Conservation (phyloP, 2,329 filamentous ascomycete genomes). For the Neonectria hederae region DNA sequence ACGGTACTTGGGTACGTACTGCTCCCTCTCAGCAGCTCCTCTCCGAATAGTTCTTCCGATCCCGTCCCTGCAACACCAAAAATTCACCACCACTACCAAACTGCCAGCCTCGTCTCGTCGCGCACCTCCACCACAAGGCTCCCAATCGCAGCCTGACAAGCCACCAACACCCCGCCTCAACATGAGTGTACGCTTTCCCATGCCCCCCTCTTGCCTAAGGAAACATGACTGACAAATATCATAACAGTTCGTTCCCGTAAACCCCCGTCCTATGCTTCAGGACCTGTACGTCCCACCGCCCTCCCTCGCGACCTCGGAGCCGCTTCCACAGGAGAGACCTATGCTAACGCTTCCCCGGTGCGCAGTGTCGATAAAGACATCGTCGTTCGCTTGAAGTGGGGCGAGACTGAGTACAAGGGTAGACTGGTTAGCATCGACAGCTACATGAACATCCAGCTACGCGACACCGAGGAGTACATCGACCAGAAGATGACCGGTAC, state of each 20-base stretch:
- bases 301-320: background rate
- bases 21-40: background rate
- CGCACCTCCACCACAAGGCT: conserved; percentile 6
- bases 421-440: conserved; percentile 91
- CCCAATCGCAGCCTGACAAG: conserved; percentile 4
- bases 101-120: conserved; percentile 3
- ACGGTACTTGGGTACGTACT: background rate
- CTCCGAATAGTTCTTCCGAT: conserved; percentile 2
- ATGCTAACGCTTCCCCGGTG: conserved; percentile 2
- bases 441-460: conserved; percentile 98
- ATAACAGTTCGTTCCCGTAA: conserved; percentile 80
- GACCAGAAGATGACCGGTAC: conserved; percentile 85
- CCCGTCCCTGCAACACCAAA: background rate
- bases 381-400: conserved; percentile 95
- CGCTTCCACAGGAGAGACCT: background rate
- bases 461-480: conserved; percentile 90
- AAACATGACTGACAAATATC: background rate
- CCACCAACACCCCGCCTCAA: conserved; percentile 1
- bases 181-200: background rate
- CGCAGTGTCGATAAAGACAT: conserved; percentile 83
- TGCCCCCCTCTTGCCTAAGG: background rate
- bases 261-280: conserved; percentile 96
- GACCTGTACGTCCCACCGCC: conserved; percentile 60
- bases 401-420: conserved; percentile 96
- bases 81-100: conserved; percentile 7